Conservation (phyloP, 179 eudicot species). For the Heliamphora pulchella region DNA sequence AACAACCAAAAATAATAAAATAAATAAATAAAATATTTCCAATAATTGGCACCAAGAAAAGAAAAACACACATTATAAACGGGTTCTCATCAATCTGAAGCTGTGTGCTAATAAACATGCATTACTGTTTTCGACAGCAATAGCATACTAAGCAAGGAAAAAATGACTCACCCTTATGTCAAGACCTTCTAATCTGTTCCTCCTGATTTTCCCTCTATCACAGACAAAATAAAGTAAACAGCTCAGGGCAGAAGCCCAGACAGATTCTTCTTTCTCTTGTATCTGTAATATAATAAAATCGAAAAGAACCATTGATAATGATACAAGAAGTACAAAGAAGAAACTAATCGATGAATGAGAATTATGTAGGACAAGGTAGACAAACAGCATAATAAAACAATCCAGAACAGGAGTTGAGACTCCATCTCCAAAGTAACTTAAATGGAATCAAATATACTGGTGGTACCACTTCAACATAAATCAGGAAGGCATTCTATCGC, state of each 20-base stretch:
- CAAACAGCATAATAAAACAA: not conserved
- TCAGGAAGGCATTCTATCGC: not conserved
- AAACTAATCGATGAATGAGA: not conserved
- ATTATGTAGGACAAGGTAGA: not conserved
- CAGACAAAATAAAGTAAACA: conserved; percentile 91
- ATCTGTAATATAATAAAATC: conserved; percentile 33
- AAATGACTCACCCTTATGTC: conserved; percentile 73
- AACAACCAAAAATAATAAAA: conserved; percentile 4
- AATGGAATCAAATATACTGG: not conserved
- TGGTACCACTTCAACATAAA: not conserved
- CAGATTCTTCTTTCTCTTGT: conserved; percentile 84
- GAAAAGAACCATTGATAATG: not conserved
- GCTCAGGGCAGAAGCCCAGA: conserved; percentile 98
- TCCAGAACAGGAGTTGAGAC: not conserved
- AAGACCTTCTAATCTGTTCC: conserved; percentile 81
- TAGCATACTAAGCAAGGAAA: conserved; percentile 10
- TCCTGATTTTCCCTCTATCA: conserved; percentile 82
- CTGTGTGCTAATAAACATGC: not conserved
- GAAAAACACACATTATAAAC: not conserved
- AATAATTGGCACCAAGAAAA: not conserved
- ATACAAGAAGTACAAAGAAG: not conserved
- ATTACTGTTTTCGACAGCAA: not conserved
- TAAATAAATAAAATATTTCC: not conserved
- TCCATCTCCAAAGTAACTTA: not conserved
- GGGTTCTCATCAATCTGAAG: not conserved